Conservation (phyloP, 139 green algal species). For the Volvox africanus region DNA sequence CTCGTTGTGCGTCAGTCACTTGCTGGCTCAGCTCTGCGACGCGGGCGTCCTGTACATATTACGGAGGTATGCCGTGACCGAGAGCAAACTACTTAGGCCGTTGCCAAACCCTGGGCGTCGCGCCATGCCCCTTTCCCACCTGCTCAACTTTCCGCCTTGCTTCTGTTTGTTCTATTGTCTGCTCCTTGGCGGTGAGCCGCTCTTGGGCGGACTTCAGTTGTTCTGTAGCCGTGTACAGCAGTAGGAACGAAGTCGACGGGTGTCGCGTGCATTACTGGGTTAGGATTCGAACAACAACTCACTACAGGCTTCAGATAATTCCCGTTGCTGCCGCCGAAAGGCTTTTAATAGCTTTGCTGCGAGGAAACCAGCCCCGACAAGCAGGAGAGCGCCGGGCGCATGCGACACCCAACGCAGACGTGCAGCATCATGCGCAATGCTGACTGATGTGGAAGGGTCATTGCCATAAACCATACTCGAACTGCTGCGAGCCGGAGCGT, state of each 20-base stretch:
- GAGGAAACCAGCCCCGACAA: not conserved
- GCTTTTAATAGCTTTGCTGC: not conserved
- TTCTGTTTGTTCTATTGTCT: not conserved
- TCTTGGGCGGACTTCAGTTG: constrained; percentile 1
- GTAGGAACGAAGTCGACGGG: not conserved
- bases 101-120: no score
- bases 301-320: constrained; percentile 31
- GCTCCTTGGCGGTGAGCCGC: constrained; percentile 20
- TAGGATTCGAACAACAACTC: not conserved
- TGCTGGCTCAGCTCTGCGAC: not conserved
- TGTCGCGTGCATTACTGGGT: not conserved
- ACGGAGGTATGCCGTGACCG: no score
- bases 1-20: not conserved
- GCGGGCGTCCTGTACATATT: not conserved
- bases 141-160: not conserved
- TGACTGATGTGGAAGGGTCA: not conserved
- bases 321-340: not conserved
- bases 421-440: not conserved
- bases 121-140: not conserved
- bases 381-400: not conserved
- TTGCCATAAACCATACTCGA: not conserved
- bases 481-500: not conserved
- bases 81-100: no score
- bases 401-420: not conserved
- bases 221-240: not conserved